Conservation (phyloP, 208 protist species). For the Balamuthia mandrillaris region DNA sequence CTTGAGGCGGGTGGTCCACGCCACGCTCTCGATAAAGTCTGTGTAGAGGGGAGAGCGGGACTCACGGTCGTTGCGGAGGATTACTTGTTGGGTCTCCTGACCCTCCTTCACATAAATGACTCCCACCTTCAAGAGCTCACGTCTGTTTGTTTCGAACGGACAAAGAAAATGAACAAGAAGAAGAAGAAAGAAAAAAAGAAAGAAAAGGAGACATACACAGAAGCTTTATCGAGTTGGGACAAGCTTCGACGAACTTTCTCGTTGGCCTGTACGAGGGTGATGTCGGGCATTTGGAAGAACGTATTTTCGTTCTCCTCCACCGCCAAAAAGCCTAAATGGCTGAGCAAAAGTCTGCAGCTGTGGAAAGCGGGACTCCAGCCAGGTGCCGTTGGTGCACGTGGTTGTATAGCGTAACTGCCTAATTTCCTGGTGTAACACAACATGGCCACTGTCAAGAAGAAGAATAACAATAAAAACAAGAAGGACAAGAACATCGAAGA, state of each 20-base stretch:
- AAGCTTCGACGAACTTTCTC: neutral
- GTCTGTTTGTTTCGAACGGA: no score
- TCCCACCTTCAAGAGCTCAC: constrained; percentile 73
- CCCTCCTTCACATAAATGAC: constrained; percentile 69
- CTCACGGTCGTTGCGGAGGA: constrained; percentile 61
- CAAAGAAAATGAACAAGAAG: no score
- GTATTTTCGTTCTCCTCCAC: neutral
- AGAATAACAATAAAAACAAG: no score
- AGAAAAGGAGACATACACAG: no score
- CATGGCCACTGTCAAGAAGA: no score
- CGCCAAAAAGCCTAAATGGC: neutral
- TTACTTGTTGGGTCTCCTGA: constrained; percentile 67
- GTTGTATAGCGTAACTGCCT: no score
- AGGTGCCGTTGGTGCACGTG: no score
- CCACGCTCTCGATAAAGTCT: constrained; percentile 65
- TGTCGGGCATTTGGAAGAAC: no score
- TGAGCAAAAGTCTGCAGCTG: neutral
- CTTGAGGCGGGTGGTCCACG: constrained; percentile 59
- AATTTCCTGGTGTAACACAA: no score
- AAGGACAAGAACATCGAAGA: no score
- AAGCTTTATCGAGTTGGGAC: constrained; percentile 3
- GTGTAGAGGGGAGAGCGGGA: constrained; percentile 46
- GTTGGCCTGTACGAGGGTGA: neutral
- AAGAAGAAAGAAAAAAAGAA: neutral
- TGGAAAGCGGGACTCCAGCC: no score